Conservation (phyloP, 257 asterid species). For the Fraxinus cuspidata region DNA sequence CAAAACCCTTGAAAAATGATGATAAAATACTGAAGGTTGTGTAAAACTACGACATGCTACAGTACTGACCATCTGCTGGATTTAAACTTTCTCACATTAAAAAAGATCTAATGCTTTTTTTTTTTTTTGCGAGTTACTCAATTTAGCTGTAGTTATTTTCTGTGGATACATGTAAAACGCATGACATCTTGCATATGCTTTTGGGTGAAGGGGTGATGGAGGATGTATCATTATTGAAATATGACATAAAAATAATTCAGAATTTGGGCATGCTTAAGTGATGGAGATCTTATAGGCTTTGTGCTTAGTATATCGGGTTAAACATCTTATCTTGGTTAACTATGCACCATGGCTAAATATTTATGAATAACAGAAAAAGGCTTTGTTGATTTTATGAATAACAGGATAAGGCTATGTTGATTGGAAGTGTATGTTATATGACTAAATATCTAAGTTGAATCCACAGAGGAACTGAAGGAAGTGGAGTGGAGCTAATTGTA, state of each 20-base stretch:
- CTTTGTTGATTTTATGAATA: background rate
- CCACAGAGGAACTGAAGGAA: constrained; percentile 97
- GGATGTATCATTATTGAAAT: background rate
- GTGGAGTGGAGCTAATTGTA: constrained; percentile 67
- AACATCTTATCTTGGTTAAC: background rate
- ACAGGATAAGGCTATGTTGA: background rate
- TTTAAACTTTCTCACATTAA: background rate
- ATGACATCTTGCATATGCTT: background rate
- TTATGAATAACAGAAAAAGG: background rate
- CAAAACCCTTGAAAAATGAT: background rate
- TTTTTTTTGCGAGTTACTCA: background rate
- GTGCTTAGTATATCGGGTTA: constrained; percentile 6
- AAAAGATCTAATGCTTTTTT: background rate
- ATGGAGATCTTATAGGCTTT: background rate
- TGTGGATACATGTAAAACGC: background rate
- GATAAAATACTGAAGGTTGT: background rate
- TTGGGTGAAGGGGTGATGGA: background rate
- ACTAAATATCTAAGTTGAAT: constrained; percentile 32
- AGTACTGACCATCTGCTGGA: background rate
- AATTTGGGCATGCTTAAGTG: background rate
- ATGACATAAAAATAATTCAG: background rate
- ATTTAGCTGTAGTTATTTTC: background rate
- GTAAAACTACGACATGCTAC: background rate
- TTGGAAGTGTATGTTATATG: constrained; percentile 20
- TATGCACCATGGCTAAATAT: constrained; percentile 5